Conservation (phyloP, 768 basidiomycete genomes). For the Tricholoma matsutake region DNA sequence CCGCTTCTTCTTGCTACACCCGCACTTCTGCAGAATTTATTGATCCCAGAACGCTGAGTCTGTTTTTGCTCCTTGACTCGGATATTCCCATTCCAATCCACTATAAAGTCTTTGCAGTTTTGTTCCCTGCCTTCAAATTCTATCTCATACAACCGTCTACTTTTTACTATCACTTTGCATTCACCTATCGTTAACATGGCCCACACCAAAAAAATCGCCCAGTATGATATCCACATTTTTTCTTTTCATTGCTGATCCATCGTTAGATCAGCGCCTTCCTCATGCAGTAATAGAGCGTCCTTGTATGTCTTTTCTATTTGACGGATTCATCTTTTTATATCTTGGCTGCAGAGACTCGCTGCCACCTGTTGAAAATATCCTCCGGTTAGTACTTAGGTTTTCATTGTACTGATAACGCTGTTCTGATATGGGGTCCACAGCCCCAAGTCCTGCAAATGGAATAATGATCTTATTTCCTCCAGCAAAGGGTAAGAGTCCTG, state of each 20-base stretch:
- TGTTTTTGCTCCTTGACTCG: too few relatives aligned
- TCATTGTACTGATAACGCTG: neutral
- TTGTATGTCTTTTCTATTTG: neutral
- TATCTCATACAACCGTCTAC: too few relatives aligned
- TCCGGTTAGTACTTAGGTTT: neutral
- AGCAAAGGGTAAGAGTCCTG: neutral
- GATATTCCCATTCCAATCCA: too few relatives aligned
- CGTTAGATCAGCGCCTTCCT: neutral
- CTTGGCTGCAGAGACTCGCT: neutral
- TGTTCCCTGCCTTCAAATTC: too few relatives aligned
- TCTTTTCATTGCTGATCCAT: neutral
- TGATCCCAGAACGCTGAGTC: neutral
- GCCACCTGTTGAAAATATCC: neutral
- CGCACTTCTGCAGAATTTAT: neutral
- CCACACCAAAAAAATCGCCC: neutral
- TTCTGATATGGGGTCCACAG: neutral
- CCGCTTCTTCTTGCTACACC: neutral
- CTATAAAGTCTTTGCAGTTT: too few relatives aligned
- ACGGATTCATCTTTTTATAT: neutral
- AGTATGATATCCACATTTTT: neutral
- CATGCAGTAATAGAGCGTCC: neutral
- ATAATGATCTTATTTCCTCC: neutral
- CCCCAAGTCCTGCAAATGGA: neutral
- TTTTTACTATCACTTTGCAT: too few relatives aligned
- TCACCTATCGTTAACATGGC: too few relatives aligned